A percentile compares a stretch with the other conserved stretches of the same genome.
These are phyloP conservation scores for Serendipita vermifera DNA, from an alignment of 768 basidiomycete genomes.

Conservation along the genomic window DNA sequence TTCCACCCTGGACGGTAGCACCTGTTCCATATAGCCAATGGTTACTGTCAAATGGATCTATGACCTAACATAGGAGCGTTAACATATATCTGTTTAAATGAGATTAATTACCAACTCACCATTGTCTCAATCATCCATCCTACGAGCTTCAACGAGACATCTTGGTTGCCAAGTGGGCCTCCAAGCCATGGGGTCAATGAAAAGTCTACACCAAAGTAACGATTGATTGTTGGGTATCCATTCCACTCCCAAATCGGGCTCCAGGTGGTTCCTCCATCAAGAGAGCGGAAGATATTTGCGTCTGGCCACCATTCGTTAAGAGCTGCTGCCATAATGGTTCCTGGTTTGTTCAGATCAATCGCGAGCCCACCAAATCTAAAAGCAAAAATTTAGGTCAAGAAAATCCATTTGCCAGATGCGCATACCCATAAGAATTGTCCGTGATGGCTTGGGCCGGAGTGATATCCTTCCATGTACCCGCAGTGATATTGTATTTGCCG, in stretches of 20 bases:
- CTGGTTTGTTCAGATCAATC: constrained; percentile 46
- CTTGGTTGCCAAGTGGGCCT: constrained; percentile 18
- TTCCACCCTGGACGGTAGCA: constrained; percentile 47
- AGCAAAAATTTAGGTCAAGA: not conserved
- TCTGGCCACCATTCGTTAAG: constrained; percentile 36
- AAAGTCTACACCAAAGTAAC: constrained; percentile 42
- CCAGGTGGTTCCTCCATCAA: constrained; percentile 46
- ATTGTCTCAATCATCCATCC: constrained; percentile 58
- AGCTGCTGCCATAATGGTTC: constrained; percentile 44
- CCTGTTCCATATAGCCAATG: constrained; percentile 65
- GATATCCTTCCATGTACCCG: constrained; percentile 46
- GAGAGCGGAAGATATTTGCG: constrained; percentile 50
- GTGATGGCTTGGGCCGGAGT: constrained; percentile 36
- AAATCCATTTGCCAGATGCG: constrained; percentile 29
- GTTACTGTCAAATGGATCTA: constrained; percentile 55
- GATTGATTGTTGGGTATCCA: constrained; percentile 30
- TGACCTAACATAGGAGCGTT: constrained; percentile 25
- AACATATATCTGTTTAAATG: not conserved
- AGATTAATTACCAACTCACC: not conserved
- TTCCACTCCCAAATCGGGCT: constrained; percentile 44
- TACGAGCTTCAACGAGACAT: constrained; percentile 23
- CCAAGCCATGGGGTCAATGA: constrained; percentile 49
- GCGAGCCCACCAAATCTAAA: constrained; percentile 12
- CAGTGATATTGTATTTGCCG: constrained; percentile 31
- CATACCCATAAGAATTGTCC: not conserved